Evolutionary conservation across 805 yeast genomes (phyloP).

Genomic region (Jamesozyma gamospora): DNA sequence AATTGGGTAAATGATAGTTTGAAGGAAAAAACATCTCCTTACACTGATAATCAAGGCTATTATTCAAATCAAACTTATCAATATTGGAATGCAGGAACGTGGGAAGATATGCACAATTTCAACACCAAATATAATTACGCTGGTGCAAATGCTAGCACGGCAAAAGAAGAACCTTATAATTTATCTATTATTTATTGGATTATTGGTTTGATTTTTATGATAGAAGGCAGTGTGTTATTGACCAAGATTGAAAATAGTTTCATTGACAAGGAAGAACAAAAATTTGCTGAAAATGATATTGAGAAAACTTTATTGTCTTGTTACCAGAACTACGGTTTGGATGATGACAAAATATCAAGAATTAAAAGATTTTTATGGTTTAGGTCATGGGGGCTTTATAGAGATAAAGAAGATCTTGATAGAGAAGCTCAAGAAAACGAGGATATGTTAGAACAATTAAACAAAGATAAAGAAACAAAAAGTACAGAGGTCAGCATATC

Average conservation of each 20-base stretch:
- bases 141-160: not conserved
- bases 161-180: not conserved
- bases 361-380: slow-evolving; percentile 51
- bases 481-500: no score
- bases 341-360: slow-evolving; percentile 39
- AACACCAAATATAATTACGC: not conserved
- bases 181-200: slow-evolving; percentile 19
- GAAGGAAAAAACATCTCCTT: slow-evolving; percentile 1
- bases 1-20: slow-evolving; percentile 37
- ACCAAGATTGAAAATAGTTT: slow-evolving; percentile 31
- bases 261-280: slow-evolving; percentile 16
- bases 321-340: slow-evolving; percentile 44
- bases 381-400: slow-evolving; percentile 31
- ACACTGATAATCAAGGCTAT: slow-evolving; percentile 19
- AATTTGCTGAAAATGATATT: slow-evolving; percentile 32
- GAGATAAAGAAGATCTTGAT: slow-evolving; percentile 25
- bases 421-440: slow-evolving; percentile 55
- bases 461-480: slow-evolving; percentile 5
- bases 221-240: slow-evolving; percentile 34
- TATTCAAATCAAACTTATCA: slow-evolving; percentile 25
- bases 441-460: slow-evolving; percentile 50
- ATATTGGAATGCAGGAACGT: slow-evolving; percentile 53
- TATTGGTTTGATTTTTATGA: slow-evolving; percentile 30
- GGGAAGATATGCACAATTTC: slow-evolving; percentile 49
- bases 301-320: slow-evolving; percentile 35